A percentile compares a stretch with the other conserved stretches of the same genome.
phyloP scores from a whole-genome alignment of 108 stramenopile genomes.

The Hondaea fermentalgiana region DNA sequence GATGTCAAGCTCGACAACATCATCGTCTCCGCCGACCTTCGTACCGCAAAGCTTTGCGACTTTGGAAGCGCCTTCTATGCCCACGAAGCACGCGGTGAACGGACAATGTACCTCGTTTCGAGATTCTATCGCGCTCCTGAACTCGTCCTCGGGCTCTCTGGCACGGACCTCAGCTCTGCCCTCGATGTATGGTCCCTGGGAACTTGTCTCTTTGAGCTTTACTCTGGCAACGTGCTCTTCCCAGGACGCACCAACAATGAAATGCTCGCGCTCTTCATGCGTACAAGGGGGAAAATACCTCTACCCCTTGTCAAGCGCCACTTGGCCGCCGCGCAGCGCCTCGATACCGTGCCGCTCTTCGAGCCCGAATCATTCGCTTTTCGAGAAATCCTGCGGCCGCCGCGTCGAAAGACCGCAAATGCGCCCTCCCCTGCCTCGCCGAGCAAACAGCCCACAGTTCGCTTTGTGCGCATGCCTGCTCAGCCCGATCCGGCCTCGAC shows the following conservation, averaged over 20 bases:
- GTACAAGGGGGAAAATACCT: slow-evolving; percentile 75
- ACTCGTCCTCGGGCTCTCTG: slow-evolving; percentile 87
- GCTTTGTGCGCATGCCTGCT: neutral
- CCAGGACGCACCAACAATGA: slow-evolving; percentile 85
- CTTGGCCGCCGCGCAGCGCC: neutral
- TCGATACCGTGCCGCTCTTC: neutral
- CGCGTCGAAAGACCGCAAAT: neutral
- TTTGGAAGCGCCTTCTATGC: slow-evolving; percentile 86
- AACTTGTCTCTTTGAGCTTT: slow-evolving; percentile 82
- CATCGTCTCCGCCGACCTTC: slow-evolving; percentile 72
- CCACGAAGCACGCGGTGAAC: slow-evolving; percentile 62
- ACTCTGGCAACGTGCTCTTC: slow-evolving; percentile 80
- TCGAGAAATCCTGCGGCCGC: neutral
- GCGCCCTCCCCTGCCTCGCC: neutral
- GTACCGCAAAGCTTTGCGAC: slow-evolving; percentile 74
- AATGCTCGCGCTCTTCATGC: slow-evolving; percentile 85
- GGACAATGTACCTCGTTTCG: slow-evolving; percentile 92
- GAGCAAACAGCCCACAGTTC: neutral
- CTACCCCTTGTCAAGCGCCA: slow-evolving; percentile 70
- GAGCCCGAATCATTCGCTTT: neutral
- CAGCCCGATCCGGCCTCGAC: neutral
- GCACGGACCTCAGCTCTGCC: slow-evolving; percentile 51
- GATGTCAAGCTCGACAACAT: slow-evolving; percentile 99
- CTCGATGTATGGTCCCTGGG: slow-evolving; percentile 89
- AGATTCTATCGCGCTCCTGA: slow-evolving; percentile 97